Evolutionary conservation across 768 basidiomycete genomes (phyloP), one percentile per base, ranked within the genome.

Genomic region (Galerina sulciceps): DNA sequence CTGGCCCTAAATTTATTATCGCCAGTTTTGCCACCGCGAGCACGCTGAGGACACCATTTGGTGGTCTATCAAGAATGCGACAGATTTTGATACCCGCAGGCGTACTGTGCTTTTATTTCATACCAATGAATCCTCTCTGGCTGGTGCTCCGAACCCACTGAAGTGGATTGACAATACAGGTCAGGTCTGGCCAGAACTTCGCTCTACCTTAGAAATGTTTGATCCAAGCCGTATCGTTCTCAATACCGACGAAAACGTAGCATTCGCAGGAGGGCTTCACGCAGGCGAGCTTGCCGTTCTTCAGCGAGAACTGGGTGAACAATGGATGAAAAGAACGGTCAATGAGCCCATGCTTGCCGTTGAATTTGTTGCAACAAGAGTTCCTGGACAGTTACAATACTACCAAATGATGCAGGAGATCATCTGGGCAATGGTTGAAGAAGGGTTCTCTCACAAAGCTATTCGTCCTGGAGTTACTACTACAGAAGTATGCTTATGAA

Each of bases 41-140:
- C 80, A 83, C 60, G 82, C 82, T 2, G 83, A 85, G 57, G 83
- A 85, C 62, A 80, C 81, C 6, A 70, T 81, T 13, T 84, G 83
- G 77, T 77, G 79, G 73, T 78, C 82, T 5, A 71, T 83, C 46
- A 80, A 81, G 57, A 76, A 79, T 49, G 73, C 81, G 8, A 81
- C 81, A 8, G 78, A 76, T 50, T 81, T 78, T 68, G 79, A 78
- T 41, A 75, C 78, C 9, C 78, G 82, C 49, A 70, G 83, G 18
- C 73, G 82, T 9, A 83, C 82, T 4, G 69, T 84, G 43, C 70
- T 80, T 26, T 69, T 85, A 51, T 83, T 84, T 65, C 82, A 83
- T 65, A 74, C 73, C 40, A 77, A 81, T 57, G 71, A 73, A 6
- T 72, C 73, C 6, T 68, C 77, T 9, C 65, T 77, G 18, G 61